A percentile compares a stretch with the other conserved stretches of the same genome.
These are phyloP conservation scores for Tagetes patula DNA, from an alignment of 129 eudicot species.

Conservation along the genomic window DNA sequence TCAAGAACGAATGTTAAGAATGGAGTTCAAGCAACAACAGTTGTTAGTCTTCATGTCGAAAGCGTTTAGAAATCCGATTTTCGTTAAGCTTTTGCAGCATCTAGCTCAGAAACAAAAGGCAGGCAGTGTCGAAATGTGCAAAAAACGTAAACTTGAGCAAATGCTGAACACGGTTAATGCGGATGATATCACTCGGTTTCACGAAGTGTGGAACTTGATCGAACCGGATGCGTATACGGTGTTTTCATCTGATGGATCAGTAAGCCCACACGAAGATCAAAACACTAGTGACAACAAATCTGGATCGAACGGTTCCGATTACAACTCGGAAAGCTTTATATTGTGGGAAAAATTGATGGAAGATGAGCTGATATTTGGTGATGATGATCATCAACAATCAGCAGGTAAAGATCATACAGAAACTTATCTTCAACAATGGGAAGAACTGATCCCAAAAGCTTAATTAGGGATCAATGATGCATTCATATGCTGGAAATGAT, in stretches of 20 bases:
- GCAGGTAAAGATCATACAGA: conserved; percentile 37
- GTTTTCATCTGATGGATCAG: conserved; percentile 41
- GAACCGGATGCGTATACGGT: conserved; percentile 42
- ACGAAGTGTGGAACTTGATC: conserved; percentile 37
- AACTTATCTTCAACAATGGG: conserved; percentile 55
- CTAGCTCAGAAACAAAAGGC: conserved; percentile 39
- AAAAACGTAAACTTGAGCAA: conserved; percentile 44
- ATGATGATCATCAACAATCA: conserved; percentile 26
- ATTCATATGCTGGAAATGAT: background rate
- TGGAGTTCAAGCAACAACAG: conserved; percentile 57
- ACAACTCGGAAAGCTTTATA: conserved; percentile 48
- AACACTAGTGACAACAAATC: conserved; percentile 25
- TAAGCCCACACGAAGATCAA: conserved; percentile 39
- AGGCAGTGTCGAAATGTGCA: conserved; percentile 27
- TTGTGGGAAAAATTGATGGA: conserved; percentile 83
- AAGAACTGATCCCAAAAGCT: conserved; percentile 47
- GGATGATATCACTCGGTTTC: conserved; percentile 22
- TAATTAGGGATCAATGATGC: background rate
- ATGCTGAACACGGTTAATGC: conserved; percentile 14
- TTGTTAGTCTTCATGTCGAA: conserved; percentile 53
- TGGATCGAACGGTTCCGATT: conserved; percentile 26
- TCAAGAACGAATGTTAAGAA: conserved; percentile 44
- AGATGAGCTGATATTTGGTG: conserved; percentile 61
- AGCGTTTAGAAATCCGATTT: conserved; percentile 46
- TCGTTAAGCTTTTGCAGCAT: conserved; percentile 46